Evolutionary conservation across 192 early-diverging fungal genomes (phyloP), one percentile per base, ranked within the genome.

Genomic region (Backusella sp.): DNA sequence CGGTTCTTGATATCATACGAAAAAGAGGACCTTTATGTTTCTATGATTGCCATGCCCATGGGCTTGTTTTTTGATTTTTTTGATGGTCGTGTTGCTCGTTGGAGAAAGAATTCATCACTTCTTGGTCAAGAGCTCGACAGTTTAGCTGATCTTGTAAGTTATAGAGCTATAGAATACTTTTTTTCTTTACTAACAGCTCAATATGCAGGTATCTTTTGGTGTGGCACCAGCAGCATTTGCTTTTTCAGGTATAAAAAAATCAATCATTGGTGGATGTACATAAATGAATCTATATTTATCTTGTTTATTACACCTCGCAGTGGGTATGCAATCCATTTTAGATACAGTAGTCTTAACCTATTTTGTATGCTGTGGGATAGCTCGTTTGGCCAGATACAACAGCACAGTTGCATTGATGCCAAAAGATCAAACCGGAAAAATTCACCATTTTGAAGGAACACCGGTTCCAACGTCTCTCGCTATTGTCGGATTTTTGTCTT

Each of bases 81-180:
- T 74, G 95, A 91, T 78, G 92, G 88, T 26, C 92, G 88, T 74
- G 90, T 96, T 37, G 94, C 94, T 4, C 89, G 95, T 35, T 96
- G 93, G 93, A 81, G 88, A 69, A 83, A 89, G 9, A 84, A 88
- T 15, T 81, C 85, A 41, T 92, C 90, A 9, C 82, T 92, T 56
- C 82, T 97, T 21, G 95, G 95, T 35, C 94, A 96, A 72, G 95
- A 97, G 79, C 83, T 97, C 12, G 95, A 97, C 79, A 93, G 91
- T 11, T 83, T 97, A 69, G 91, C 95, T 19, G 95, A 97, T 79
- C 85, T 95, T 73, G 90, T 94, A 82, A 79, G 82, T 76, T 9
- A 0, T 0, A 32, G 8, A 11, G 7, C 3, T 19, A 34, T 42
- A 6, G n/a, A 21, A 17, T 49, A 7, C 14, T 30, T 26, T 30